These are phyloP conservation scores for Brassica rapa DNA, from an alignment of 345 rosid species.

Conservation along the genomic window DNA sequence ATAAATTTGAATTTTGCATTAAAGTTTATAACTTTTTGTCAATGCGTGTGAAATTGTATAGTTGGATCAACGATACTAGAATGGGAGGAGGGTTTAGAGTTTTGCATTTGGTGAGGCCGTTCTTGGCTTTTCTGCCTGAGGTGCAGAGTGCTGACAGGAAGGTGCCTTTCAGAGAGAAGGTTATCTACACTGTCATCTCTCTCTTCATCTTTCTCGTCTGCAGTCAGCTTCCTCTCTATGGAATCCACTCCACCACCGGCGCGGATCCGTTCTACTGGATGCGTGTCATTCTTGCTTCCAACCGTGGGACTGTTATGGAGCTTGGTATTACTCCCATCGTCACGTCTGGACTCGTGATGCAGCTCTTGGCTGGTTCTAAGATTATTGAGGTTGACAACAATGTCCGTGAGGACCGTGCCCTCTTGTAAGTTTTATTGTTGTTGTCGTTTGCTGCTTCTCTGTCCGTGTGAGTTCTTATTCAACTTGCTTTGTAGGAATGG, in stretches of 20 bases:
- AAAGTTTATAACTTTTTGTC: neutral
- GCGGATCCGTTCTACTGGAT: slow-evolving; percentile 82
- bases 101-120: slow-evolving; percentile 67
- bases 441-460: neutral
- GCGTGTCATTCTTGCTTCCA: slow-evolving; percentile 78
- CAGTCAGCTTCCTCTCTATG: slow-evolving; percentile 80
- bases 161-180: slow-evolving; percentile 71
- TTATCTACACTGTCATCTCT: slow-evolving; percentile 58
- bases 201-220: slow-evolving; percentile 66
- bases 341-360: slow-evolving; percentile 72
- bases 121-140: slow-evolving; percentile 56
- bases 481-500: slow-evolving; percentile 56
- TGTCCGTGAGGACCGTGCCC: slow-evolving; percentile 72
- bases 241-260: slow-evolving; percentile 67
- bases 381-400: slow-evolving; percentile 76
- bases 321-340: slow-evolving; percentile 78
- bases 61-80: slow-evolving; percentile 14
- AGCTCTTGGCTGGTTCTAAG: slow-evolving; percentile 73
- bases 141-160: slow-evolving; percentile 72
- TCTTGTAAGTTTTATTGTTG: slow-evolving; percentile 47
- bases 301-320: slow-evolving; percentile 79
- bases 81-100: slow-evolving; percentile 80
- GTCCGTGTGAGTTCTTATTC: neutral
- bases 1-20: neutral
- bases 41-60: slow-evolving; percentile 1